Conservation (phyloP, 768 basidiomycete species). For the Phanerodontia chrysosporium region DNA sequence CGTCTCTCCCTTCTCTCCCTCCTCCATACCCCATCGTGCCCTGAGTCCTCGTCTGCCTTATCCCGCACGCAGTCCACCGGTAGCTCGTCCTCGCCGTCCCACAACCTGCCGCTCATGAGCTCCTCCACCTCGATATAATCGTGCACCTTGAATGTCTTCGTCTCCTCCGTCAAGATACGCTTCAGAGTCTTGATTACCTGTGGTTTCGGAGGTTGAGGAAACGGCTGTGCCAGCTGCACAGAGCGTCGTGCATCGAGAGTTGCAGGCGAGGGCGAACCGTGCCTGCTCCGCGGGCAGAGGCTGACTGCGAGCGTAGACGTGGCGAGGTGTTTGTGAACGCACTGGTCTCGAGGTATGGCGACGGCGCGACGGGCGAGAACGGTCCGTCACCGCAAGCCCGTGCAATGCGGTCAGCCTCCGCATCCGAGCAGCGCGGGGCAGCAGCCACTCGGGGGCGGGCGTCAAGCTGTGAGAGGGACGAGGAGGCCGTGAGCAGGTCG, state of each 20-base stretch:
- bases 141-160: slow-evolving; percentile 13
- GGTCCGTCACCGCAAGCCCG: slow-evolving; percentile 1
- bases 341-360: not conserved
- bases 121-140: slow-evolving; percentile 19
- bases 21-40: slow-evolving; percentile 9
- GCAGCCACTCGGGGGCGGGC: not conserved
- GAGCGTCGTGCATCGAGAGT: not conserved
- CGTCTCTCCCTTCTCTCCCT: not conserved
- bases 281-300: not conserved
- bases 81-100: slow-evolving; percentile 12
- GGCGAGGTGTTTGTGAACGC: not conserved
- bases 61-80: slow-evolving; percentile 11
- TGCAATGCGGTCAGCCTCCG: slow-evolving; percentile 2
- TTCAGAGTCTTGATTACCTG: not conserved
- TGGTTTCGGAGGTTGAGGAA: not conserved
- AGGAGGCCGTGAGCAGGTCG: not conserved
- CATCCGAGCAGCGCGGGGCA: not conserved
- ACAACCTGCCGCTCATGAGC: slow-evolving; percentile 4
- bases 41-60: slow-evolving; percentile 6
- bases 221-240: not conserved
- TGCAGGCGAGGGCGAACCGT: not conserved
- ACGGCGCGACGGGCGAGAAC: not conserved
- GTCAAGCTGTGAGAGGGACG: not conserved
- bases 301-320: not conserved
- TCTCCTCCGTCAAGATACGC: slow-evolving; percentile 1